Evolutionary conservation across 1,139 yeast species (phyloP), one percentile per base, ranked within the genome.

Genomic region (Pichia sp.): DNA sequence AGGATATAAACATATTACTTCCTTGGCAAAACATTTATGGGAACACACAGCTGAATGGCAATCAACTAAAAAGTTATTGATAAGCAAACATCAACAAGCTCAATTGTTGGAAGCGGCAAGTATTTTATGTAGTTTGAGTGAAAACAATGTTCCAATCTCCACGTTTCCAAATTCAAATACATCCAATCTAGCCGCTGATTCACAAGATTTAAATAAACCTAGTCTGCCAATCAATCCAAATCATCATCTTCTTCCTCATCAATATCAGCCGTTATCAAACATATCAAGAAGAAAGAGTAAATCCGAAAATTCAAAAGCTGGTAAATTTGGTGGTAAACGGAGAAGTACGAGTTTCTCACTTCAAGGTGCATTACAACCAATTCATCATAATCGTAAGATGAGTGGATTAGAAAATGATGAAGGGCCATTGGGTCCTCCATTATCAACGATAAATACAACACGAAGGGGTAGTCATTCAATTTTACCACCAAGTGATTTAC

Each of bases 31-130:
- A 74, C 89, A 76, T 68, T 71, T 72, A 61, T 90, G 95, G 85
- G 85, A 80, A 74, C 96, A 87, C 63, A 87, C 96, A 0, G 95
- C 95, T 0, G 95, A 87, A 63, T 87, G 95, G 95, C 85, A 82
- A 60, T 83, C 83, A 59, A 87, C 95, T 2, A 83, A 85, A 56
- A 85, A 84, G 61, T 70, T 87, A 45, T 69, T 84, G 40, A 85
- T 87, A 42, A 82, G 90, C n/a, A 87, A 87, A 64, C 96, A 87
- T 64, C 96, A 87, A 64, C 95, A 87, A 64, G 96, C 87, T 7
- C 96, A 87, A 65, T 70, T 87, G 37, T 71, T 87, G 43, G 95
- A 87, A 63, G 96, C 95, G 12, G 96, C 96, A 3, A 82, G 90
- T 49, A 86, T 87, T 42, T 70, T 87, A 50, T 90, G 88, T 35